These are phyloP conservation scores for Pseudogymnoascus sp. DNA, from an alignment of 2,329 filamentous ascomycete genomes.

Conservation along the genomic window DNA sequence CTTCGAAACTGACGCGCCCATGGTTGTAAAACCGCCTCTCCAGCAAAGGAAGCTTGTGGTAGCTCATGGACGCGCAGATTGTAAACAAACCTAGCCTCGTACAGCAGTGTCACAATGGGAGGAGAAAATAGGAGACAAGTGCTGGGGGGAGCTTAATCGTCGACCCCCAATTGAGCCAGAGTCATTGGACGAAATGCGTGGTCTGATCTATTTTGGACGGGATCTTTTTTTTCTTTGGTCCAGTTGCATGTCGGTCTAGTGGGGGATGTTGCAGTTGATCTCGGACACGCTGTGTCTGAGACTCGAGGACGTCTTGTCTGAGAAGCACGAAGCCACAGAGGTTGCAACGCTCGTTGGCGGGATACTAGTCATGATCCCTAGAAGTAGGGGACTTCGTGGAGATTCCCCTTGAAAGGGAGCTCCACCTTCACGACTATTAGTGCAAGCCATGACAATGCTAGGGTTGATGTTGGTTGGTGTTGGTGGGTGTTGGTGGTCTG, in stretches of 20 bases:
- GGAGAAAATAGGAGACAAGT: neutral
- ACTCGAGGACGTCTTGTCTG: neutral
- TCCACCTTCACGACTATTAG: neutral
- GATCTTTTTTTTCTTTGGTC: neutral
- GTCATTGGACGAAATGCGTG: neutral
- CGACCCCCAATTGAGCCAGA: neutral
- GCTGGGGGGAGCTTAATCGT: neutral
- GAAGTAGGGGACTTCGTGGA: neutral
- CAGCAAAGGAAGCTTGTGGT: neutral
- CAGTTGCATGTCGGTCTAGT: neutral
- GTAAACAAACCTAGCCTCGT: neutral
- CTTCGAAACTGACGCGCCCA: neutral
- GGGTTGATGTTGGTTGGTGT: neutral
- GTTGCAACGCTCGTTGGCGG: neutral
- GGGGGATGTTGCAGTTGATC: neutral
- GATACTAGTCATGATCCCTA: neutral
- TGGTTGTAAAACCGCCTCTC: neutral
- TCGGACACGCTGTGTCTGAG: neutral
- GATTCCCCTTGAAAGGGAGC: neutral
- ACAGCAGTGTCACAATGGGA: neutral
- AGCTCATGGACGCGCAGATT: neutral
- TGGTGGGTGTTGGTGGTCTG: neutral
- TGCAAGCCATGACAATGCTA: neutral
- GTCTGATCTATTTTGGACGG: neutral
- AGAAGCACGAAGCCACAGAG: neutral